Evolutionary conservation across 2,329 filamentous ascomycete genomes (phyloP).

Genomic region (Zymoseptoria crescenta): DNA sequence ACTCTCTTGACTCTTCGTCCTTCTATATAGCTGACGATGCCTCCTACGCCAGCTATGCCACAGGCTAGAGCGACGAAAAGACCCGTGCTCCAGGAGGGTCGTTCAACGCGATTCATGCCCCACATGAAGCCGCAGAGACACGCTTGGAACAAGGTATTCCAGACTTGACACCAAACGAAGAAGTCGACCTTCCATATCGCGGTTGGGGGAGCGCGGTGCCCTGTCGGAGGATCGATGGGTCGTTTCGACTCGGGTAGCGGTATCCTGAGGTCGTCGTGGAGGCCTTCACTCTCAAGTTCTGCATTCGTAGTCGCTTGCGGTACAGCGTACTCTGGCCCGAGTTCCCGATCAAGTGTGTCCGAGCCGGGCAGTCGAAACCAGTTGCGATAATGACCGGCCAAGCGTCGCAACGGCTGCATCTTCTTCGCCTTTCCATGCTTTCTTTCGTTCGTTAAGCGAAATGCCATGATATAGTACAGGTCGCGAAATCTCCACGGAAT

Average conservation of each 20-base stretch:
- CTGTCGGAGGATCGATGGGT: conserved; percentile 62
- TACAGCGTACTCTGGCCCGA: not conserved
- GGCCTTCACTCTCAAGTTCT: conserved; percentile 13
- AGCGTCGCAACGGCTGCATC: conserved; percentile 51
- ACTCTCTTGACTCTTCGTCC: conserved; percentile 61
- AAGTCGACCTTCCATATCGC: conserved; percentile 69
- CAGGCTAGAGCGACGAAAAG: conserved; percentile 70
- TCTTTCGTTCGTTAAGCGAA: conserved; percentile 40
- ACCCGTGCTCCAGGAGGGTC: conserved; percentile 75
- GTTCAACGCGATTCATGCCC: conserved; percentile 45
- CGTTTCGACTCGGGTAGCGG: conserved; percentile 58
- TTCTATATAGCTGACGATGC: conserved; percentile 62
- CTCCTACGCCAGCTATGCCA: conserved; percentile 59
- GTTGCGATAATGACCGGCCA: conserved; percentile 65
- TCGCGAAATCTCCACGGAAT: conserved; percentile 81
- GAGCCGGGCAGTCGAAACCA: conserved; percentile 71
- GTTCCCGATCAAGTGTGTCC: conserved; percentile 43
- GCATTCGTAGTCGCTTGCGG: not conserved
- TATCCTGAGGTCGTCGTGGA: conserved; percentile 39
- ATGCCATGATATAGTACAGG: conserved; percentile 63
- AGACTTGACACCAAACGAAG: conserved; percentile 69
- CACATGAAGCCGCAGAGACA: conserved; percentile 75
- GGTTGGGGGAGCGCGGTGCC: conserved; percentile 59
- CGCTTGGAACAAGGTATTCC: conserved; percentile 71
- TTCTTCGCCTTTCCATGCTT: conserved; percentile 27